Evolutionary conservation across 164 flowering plant species (phyloP), one percentile per base, ranked within the genome.

Genomic region (Buxus sempervirens): DNA sequence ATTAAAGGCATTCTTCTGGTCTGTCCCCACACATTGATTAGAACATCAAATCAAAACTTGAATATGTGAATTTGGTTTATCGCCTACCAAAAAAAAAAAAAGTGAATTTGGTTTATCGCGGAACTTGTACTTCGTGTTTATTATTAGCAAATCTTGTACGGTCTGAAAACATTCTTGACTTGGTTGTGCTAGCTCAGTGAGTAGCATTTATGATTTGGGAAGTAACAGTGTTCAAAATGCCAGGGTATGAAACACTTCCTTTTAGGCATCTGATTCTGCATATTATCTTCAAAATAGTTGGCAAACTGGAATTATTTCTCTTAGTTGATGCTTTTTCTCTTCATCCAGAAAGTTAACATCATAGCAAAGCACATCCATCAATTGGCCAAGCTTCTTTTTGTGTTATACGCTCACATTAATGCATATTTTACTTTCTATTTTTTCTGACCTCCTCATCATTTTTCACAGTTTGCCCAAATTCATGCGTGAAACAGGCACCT

Each of bases 401-500:
- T 32, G 7, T 32, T 32, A 32, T n/a, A 55, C 4, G 0, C 2
- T 55, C 58, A 15, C 51, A 45, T 45, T 45, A 45, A 45, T 15
- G 18, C 51, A 10, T 4, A 10, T 45, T 45, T 45, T 45, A 1
- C 13, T 10, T 15, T 1, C 18, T 45, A 45, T 45, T 45, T 45
- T 1, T 45, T 45, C 12, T 45, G 2, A 41, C 38, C 38, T 7
- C 5, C 7, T 32, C 38, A 45, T 10, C 14, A 4, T 5, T 18
- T 26, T 60, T 9, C 72, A 72, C 84, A 94, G 97, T 86, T 12
- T 95, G 98, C 72, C 87, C 96, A 53, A 84, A 83, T 78, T 88
- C 98, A 57, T 95, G 98, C 70, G 96, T 91, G 16, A 65, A 77
- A 63, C 82, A 71, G 71, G 96, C 96, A 27, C 90, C 99, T 58